Evolutionary conservation across 345 rosid species (phyloP).

Genomic region (Ceriops decandra): DNA sequence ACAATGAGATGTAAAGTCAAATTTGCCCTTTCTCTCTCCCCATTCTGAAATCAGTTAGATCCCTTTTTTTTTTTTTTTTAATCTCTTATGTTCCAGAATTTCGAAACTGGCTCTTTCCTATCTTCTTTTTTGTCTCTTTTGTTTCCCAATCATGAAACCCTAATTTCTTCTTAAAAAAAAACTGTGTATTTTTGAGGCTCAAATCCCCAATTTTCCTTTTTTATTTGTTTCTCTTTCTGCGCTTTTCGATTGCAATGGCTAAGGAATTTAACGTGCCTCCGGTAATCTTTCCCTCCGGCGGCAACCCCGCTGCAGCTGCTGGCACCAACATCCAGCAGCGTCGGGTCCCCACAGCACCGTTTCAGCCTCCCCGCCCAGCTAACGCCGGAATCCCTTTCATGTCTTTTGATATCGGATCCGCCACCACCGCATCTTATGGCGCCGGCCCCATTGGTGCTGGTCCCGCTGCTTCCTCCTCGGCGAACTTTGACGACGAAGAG

Average conservation of each 20-base stretch:
- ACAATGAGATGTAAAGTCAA: neutral
- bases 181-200: no score
- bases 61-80: no score
- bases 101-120: no score
- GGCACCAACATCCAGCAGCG: slow-evolving; percentile 64
- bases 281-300: slow-evolving; percentile 61
- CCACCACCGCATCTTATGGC: slow-evolving; percentile 43
- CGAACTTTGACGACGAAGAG: slow-evolving; percentile 77
- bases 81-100: no score
- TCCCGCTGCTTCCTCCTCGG: slow-evolving; percentile 22
- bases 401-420: slow-evolving; percentile 87
- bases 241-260: slow-evolving; percentile 37
- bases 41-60: no score
- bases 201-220: no score
- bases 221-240: no score
- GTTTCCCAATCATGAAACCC: no score
- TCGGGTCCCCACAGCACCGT: slow-evolving; percentile 66
- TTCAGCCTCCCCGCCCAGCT: slow-evolving; percentile 71
- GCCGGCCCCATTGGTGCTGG: slow-evolving; percentile 48
- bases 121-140: no score
- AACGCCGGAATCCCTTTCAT: slow-evolving; percentile 75
- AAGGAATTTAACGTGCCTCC: slow-evolving; percentile 62
- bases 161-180: no score
- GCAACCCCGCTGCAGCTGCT: slow-evolving; percentile 32
- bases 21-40: no score